phyloP scores from a whole-genome alignment of 768 basidiomycete genomes.

The Kwoniella europaea region DNA sequence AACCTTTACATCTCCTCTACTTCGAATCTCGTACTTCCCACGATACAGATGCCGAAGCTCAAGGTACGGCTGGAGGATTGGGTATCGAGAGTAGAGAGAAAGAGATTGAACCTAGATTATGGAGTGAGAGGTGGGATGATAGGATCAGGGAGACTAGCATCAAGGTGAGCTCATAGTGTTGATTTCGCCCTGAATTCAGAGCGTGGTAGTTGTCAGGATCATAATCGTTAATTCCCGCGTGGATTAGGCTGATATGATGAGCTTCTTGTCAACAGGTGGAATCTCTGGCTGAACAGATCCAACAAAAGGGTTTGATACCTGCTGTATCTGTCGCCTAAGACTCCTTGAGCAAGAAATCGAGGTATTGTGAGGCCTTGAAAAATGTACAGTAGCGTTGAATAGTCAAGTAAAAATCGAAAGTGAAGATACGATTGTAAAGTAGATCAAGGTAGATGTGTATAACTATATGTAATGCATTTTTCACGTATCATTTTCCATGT shows the following conservation, averaged over 20 bases:
- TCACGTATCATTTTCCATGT: neutral
- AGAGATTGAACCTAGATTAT: conserved; percentile 76
- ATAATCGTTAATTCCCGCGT: too few relatives aligned
- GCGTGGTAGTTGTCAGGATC: too few relatives aligned
- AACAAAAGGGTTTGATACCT: conserved; percentile 31
- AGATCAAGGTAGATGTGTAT: conserved; percentile 11
- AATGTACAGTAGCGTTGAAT: neutral
- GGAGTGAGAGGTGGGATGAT: conserved; percentile 95
- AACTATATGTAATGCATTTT: conserved; percentile 7
- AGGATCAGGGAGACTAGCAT: conserved; percentile 87
- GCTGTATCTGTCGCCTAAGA: conserved; percentile 1
- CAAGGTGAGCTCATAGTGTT: conserved; percentile 65
- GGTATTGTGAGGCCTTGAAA: neutral
- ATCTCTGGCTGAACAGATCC: conserved; percentile 26
- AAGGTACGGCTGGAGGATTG: conserved; percentile 90
- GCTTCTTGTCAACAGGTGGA: conserved; percentile 25
- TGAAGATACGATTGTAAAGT: neutral
- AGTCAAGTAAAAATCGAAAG: too few relatives aligned
- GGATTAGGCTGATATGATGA: neutral
- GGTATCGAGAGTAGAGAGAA: conserved; percentile 83
- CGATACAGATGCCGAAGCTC: conserved; percentile 83
- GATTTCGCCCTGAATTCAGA: too few relatives aligned
- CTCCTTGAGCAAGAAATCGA: too few relatives aligned
- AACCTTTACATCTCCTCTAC: conserved; percentile 91
- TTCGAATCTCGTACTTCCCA: conserved; percentile 73